Base-by-base conservation (phyloP, 2,329 filamentous ascomycete genomes). In the Fusarium liriodendri region DNA sequence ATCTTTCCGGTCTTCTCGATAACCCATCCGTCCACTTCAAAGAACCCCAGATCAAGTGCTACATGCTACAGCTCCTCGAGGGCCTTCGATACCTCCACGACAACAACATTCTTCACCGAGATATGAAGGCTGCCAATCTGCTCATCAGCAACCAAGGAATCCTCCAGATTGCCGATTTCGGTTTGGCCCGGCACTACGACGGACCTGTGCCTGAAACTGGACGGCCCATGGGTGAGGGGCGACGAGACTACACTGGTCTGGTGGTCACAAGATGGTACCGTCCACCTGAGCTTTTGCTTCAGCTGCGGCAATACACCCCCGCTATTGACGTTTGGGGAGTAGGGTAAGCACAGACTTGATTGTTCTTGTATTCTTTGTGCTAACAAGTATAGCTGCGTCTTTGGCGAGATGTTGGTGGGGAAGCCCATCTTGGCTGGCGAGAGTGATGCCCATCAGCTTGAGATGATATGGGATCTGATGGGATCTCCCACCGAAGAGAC, bases 261-360 rank as follows among this genome's bases (percentile, higher is more conserved):
- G 97, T 99, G 20, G 97, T 99, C 13, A 99, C 97, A 18, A 88
- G 97, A 79, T 99, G 97, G 97, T 99, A 99, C 82, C 89, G 97
- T 27, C 97, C 97, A 37, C 97, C 97, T 0, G 97, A 99, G 87
- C 87, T 99, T 42, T 87, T 99, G 35, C 88, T 99, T 58, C 93
- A 96, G 73, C 87, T 99, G 35, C 92, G 95, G 77, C 91, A 91
- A 75, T 99, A 99, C 83, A 99, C 97, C n/a, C 95, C 95, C 16
- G 95, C 97, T 11, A 98, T 99, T 78, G 97, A 99, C 83, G 91
- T 99, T 84, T 99, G 97, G 97, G 97, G 97, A 77, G 96, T 98
- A 76, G 97, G 96, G 93, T 95, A 87, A 85, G 91, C 81, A 61
- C 62, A 11, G 59, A 27, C 22, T 9, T 52, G 57, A 8, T 9